Conservation (phyloP, 805 yeast genomes). For the Spathaspora girioi region DNA sequence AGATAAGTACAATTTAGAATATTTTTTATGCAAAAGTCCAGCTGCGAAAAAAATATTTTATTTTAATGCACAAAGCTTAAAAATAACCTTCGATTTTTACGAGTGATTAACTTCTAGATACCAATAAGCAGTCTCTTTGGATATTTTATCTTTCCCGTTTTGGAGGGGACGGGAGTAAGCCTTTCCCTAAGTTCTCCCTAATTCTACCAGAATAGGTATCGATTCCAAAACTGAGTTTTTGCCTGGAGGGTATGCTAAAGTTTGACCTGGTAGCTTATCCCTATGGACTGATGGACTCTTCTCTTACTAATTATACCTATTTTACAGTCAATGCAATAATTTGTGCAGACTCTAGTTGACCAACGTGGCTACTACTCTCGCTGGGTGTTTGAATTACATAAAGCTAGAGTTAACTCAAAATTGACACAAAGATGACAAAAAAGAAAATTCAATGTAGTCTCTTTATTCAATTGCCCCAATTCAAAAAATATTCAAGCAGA, state of each 20-base stretch:
- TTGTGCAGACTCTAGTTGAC: background rate
- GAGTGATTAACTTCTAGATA: background rate
- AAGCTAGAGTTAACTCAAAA: background rate
- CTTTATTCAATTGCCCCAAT: background rate
- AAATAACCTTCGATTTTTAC: background rate
- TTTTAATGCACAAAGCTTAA: background rate
- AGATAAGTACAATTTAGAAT: background rate
- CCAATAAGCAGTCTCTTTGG: background rate
- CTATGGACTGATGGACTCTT: too few species aligned
- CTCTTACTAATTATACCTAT: background rate
- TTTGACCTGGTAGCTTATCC: too few species aligned
- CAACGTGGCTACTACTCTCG: background rate
- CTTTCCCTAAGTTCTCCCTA: background rate
- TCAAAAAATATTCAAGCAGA: background rate
- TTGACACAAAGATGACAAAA: background rate
- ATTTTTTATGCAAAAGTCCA: background rate
- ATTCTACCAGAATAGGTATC: background rate
- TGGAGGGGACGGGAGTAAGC: background rate
- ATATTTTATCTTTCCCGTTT: background rate
- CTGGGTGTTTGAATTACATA: background rate
- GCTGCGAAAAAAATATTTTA: background rate
- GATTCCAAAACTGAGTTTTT: background rate
- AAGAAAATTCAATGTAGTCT: background rate
- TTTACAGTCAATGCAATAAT: background rate
- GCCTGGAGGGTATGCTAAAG: too few species aligned